Conservation (phyloP, 352 stramenopile species). For the Phytophthora crassamura region DNA sequence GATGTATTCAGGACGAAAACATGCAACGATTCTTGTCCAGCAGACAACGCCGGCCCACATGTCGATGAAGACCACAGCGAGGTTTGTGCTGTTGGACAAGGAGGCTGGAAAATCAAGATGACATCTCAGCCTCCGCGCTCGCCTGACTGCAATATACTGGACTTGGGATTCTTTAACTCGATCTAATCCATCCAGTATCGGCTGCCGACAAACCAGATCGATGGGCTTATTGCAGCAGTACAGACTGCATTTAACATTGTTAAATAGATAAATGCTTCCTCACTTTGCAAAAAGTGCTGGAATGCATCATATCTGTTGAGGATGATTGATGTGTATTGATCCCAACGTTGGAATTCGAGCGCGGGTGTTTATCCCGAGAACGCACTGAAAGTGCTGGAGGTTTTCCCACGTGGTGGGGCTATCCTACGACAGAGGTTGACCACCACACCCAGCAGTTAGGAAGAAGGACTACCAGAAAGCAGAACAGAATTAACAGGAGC, state of each 20-base stretch:
- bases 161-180: slow-evolving; percentile 12
- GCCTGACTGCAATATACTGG: slow-evolving; percentile 4
- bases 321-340: no score
- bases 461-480: no score
- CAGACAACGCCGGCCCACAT: slow-evolving; percentile 16
- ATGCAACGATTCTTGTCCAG: slow-evolving; percentile 7
- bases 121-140: slow-evolving; percentile 12
- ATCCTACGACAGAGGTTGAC: no score
- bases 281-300: slow-evolving; percentile 17
- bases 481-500: no score
- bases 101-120: slow-evolving; percentile 19
- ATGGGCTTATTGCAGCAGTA: neutral
- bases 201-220: slow-evolving; percentile 7
- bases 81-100: slow-evolving; percentile 1
- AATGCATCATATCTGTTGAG: neutral
- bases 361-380: no score
- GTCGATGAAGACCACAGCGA: slow-evolving; percentile 12
- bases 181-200: slow-evolving; percentile 11
- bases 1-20: slow-evolving; percentile 13
- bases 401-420: no score
- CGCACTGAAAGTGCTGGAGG: no score
- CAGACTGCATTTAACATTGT: neutral
- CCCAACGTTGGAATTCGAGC: no score
- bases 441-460: no score
- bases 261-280: slow-evolving; percentile 6